A percentile compares a stretch with the other conserved stretches of the same genome.
phyloP scores from a whole-genome alignment of 805 yeast species.

The Hanseniaspora pseudoguilliermondii region DNA sequence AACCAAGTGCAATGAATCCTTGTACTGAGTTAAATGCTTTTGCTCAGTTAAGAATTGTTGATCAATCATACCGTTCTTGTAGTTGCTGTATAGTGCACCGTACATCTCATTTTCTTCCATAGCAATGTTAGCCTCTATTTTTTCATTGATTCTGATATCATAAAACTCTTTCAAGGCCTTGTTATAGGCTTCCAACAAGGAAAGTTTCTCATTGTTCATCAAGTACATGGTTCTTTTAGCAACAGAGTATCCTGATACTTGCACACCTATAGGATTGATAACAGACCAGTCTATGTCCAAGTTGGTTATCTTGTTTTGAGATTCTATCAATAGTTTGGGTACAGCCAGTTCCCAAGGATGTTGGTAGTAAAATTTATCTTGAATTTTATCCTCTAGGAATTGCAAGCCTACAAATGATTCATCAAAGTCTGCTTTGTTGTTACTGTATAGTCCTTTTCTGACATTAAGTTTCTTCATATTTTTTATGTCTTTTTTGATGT shows the following conservation, averaged over 20 bases:
- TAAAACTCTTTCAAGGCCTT: constrained; percentile 82
- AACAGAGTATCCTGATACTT: constrained; percentile 80
- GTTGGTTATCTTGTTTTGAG: constrained; percentile 45
- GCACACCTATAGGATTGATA: constrained; percentile 58
- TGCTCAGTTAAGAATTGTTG: constrained; percentile 38
- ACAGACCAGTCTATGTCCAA: constrained; percentile 58
- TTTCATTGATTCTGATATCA: constrained; percentile 70
- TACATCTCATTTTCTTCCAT: constrained; percentile 76
- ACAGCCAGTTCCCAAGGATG: constrained; percentile 98
- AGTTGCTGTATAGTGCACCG: constrained; percentile 56
- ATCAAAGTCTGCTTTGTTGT: neutral
- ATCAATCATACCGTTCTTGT: constrained; percentile 8
- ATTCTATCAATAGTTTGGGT: constrained; percentile 70
- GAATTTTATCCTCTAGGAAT: constrained; percentile 55
- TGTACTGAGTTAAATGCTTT: constrained; percentile 18
- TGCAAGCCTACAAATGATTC: constrained; percentile 16
- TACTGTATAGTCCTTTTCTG: neutral
- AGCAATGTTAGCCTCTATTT: constrained; percentile 55
- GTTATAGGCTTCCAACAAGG: constrained; percentile 59
- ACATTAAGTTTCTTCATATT: neutral
- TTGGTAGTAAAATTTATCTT: constrained; percentile 72
- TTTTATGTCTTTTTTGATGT: constrained; percentile 11
- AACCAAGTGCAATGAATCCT: constrained; percentile 4
- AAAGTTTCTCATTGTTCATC: constrained; percentile 27
- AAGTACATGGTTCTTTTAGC: constrained; percentile 61